Conservation (phyloP, 2,329 filamentous ascomycete genomes). For the Apiospora kogelbergensis region DNA sequence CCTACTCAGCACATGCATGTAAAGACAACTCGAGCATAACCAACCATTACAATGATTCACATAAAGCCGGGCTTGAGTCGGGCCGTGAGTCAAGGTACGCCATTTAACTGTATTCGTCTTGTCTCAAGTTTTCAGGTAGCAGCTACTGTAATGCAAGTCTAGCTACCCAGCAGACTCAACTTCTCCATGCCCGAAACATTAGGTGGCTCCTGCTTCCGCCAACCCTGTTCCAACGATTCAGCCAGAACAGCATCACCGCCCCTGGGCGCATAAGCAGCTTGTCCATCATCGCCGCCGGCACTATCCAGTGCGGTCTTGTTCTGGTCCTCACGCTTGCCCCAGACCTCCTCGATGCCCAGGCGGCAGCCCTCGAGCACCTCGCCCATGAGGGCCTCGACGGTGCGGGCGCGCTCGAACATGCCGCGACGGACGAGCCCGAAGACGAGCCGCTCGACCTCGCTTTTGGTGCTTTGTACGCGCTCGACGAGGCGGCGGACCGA, state of each 20-base stretch:
- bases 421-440: slow-evolving; percentile 74
- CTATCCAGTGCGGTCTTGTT: slow-evolving; percentile 12
- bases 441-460: slow-evolving; percentile 73
- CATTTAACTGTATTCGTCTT: not conserved
- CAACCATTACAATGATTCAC: too few species aligned
- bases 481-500: slow-evolving; percentile 82
- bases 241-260: slow-evolving; percentile 53
- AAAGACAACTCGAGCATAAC: too few species aligned
- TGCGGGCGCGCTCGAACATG: slow-evolving; percentile 85
- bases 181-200: slow-evolving; percentile 49
- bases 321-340: slow-evolving; percentile 33
- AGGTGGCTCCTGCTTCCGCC: slow-evolving; percentile 47
- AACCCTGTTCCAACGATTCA: slow-evolving; percentile 48
- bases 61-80: not conserved
- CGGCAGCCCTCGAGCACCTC: slow-evolving; percentile 73
- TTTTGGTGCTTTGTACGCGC: slow-evolving; percentile 69
- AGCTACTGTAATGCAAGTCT: not conserved
- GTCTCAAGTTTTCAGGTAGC: not conserved
- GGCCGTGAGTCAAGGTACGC: not conserved
- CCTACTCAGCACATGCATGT: not conserved
- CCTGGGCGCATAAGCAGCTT: slow-evolving; percentile 27
- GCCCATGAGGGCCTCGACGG: slow-evolving; percentile 70
- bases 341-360: slow-evolving; percentile 70
- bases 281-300: slow-evolving; percentile 14
- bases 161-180: slow-evolving; percentile 49